Base-by-base conservation (phyloP, 768 basidiomycete species). In the Hericium erinaceus region DNA sequence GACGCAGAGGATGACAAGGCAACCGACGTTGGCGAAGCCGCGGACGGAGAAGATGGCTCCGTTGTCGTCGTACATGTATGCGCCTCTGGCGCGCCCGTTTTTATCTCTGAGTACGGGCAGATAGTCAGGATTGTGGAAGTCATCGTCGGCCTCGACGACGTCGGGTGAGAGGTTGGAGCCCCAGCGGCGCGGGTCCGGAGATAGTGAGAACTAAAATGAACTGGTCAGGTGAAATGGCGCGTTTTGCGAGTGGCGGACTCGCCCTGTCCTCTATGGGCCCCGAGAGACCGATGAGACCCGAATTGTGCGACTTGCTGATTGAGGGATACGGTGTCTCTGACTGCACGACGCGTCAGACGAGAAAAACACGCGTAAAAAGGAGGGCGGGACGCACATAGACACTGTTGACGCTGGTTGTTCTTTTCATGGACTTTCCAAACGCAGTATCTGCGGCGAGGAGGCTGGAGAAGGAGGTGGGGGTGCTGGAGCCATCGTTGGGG, bases 141-240 rank as follows among this genome's bases (percentile, higher is more conserved):
- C 80, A 67, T 91, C 89, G 66, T 90, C 88, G 6, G 80, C 67
- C 61, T 91, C 88, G 22, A 77, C 72, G 44, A 75, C 60, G 65
- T 81, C 77, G 4, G 75, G 73, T 20, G 77, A 80, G 41, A 86
- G 65, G 64, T 80, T 78, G 20, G 79, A 77, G 20, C 84, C 83
- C 87, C 87, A 89, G 22, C 73, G 71, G 16, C 79, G 75, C 13
- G 85, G 85, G 64, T 90, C 87, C 12, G 83, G 75, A 2, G 82
- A 73, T 16, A 89, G 72, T 10, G 82, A 78, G 65, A 80, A 87
- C 87, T 89, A 55, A 20, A 16, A 16, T 3, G 41, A 4, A 39
- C 20, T 48, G 51, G 18, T 49, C 22, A 11, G 41, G 16, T 20
- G 20, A 15, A 39, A 37, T 24, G 33, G 39, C 26, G 18, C 9